Base-by-base conservation (phyloP, 768 basidiomycete species). In the Myochromella boudieri region DNA sequence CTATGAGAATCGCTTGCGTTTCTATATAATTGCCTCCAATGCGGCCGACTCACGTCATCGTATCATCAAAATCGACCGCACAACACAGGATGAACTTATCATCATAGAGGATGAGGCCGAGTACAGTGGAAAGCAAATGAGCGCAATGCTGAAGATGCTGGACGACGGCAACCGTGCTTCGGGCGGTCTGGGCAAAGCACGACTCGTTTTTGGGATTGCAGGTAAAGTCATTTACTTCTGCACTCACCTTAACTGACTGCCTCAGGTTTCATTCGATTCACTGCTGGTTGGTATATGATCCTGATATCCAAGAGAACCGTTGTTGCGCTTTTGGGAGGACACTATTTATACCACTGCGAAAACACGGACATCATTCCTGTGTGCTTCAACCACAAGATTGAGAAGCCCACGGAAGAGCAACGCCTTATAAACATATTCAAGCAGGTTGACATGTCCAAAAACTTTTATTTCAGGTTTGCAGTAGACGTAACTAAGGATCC, bases 381-480 rank as follows among this genome's bases (percentile, higher is more conserved):
- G 21, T 79, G 80, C 14, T 79, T 78, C 57, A 87, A 81, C 49
- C 91, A 87, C 68, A 93, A 87, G 68, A 67, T 92, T 15, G 95
- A 97, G 36, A 87, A 88, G 54, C 86, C 87, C 0, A 75, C 88
- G 0, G 93, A 97, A 59, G 95, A 98, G 60, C 87, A 89, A 58
- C 82, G 91, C 7, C 74, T 94, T 26, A 82, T 95, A 71, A 86
- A 83, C 49, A 81, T 90, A 7, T 99, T 98, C 74, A 94, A 93
- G 62, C 91, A 95, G 65, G 94, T 97, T 1, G 95, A 99, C 60
- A 82, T 98, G 78, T 86, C 88, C n/a, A 97, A 97, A 70, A 97
- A 98, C 70, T 98, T 98, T 64, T 99, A 97, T 69, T 97, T 97
- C 68, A 94, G 91, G 91, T 91, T 53, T 27, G 62, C 48, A 22